These are phyloP conservation scores for Daedaleopsis sinensis DNA, from an alignment of 768 basidiomycete species.

Conservation along the genomic window DNA sequence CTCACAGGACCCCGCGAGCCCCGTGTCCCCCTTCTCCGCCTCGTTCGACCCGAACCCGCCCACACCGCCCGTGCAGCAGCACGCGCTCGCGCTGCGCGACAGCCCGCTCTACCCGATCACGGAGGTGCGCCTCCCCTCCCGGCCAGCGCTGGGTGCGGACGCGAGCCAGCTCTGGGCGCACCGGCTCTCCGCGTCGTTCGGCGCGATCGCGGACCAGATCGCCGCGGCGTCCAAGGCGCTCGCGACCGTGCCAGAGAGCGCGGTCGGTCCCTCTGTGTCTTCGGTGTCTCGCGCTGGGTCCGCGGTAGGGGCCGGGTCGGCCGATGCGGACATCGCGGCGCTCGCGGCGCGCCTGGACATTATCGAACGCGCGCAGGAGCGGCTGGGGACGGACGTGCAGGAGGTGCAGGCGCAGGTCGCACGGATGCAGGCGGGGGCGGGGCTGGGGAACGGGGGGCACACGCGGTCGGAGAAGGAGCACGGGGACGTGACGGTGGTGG, in stretches of 20 bases:
- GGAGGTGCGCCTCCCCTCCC: not conserved
- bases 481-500: slow-evolving; percentile 9
- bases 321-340: slow-evolving; percentile 18
- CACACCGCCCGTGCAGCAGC: slow-evolving; percentile 2
- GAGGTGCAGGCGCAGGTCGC: slow-evolving; percentile 32
- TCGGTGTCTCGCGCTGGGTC: not conserved
- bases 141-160: not conserved
- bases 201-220: slow-evolving; percentile 44
- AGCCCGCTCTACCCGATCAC: not conserved
- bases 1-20: slow-evolving; percentile 11
- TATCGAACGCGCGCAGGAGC: slow-evolving; percentile 38
- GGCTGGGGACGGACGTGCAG: slow-evolving; percentile 36
- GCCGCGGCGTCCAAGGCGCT: slow-evolving; percentile 43
- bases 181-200: slow-evolving; percentile 41
- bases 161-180: slow-evolving; percentile 31
- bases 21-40: slow-evolving; percentile 27
- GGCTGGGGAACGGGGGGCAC: slow-evolving; percentile 1
- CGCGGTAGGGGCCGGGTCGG: not conserved
- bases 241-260: slow-evolving; percentile 21
- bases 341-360: slow-evolving; percentile 33
- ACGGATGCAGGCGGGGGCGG: not conserved
- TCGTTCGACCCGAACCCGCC: slow-evolving; percentile 27
- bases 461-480: not conserved
- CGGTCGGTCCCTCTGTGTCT: slow-evolving; percentile 17
- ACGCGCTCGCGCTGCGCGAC: not conserved